Conservation (phyloP, 1,284 basidiomycete genomes). For the Cryptococcus neoformans region DNA sequence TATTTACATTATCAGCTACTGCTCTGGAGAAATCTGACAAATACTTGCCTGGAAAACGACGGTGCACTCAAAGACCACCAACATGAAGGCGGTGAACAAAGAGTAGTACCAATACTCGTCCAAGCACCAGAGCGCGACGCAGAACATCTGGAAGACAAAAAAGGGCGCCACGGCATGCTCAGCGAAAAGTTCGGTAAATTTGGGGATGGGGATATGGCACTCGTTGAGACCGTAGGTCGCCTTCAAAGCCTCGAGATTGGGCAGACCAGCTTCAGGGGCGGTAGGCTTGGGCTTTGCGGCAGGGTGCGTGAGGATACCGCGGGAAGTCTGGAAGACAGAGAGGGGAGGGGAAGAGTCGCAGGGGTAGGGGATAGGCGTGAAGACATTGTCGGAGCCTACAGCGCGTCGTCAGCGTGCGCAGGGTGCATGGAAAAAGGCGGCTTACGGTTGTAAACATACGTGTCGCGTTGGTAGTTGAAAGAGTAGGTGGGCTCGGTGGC, state of each 20-base stretch:
- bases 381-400: slow-evolving; percentile 58
- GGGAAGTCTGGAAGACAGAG: slow-evolving; percentile 62
- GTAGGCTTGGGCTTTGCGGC: slow-evolving; percentile 38
- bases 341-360: slow-evolving; percentile 71
- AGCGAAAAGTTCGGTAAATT: slow-evolving; percentile 79
- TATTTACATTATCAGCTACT: slow-evolving; percentile 37
- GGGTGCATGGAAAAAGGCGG: neutral
- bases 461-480: slow-evolving; percentile 95
- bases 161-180: slow-evolving; percentile 94
- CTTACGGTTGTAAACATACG: slow-evolving; percentile 67
- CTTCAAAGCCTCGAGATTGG: slow-evolving; percentile 52
- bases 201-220: slow-evolving; percentile 92
- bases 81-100: slow-evolving; percentile 94
- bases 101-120: slow-evolving; percentile 99
- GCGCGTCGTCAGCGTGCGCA: neutral
- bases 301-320: slow-evolving; percentile 49
- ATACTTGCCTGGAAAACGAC: slow-evolving; percentile 85
- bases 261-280: slow-evolving; percentile 4
- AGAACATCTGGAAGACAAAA: slow-evolving; percentile 96
- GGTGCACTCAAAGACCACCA: slow-evolving; percentile 93
- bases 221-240: slow-evolving; percentile 82
- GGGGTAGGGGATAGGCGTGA: slow-evolving; percentile 86
- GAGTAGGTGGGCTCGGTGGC: slow-evolving; percentile 61
- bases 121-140: slow-evolving; percentile 90
- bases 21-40: neutral